Base-by-base conservation (phyloP, 1,139 yeast species). In the Blastobotrys illinoisensis region DNA sequence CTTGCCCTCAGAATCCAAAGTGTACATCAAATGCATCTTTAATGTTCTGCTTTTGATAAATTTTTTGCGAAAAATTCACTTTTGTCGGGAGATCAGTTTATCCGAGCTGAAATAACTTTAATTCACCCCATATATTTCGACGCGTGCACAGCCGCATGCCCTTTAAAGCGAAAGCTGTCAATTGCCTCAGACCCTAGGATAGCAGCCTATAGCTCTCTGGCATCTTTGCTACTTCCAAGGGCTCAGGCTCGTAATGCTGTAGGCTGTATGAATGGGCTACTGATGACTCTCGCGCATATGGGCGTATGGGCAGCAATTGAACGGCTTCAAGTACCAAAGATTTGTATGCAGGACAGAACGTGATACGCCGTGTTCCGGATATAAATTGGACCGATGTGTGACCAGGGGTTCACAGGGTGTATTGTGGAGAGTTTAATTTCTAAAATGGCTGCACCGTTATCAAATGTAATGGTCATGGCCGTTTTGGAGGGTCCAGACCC, bases 1-100 rank as follows among this genome's bases (percentile, higher is more conserved):
- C 81, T 91, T 90, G 67, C 99, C 99, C 65, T 90, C 96, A 62
- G 83, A 82, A 69, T 91, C 96, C 70, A 86, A 75, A 59, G 97
- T 89, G 90, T 88, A 95, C 99, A 95, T 95, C 74, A 95, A 86
- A 87, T 93, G 98, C 99, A 93, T 93, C 59, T 64, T 77, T 36
- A 20, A n/a, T 36, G 26, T 19, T 36, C 9, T 43, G 19, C 23
- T 44, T n/a, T 4, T 43, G 46, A 20, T 18, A 18, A 43, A 20
- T 44, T 20, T 32, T 32, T 32, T 32, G 7, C 5, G 11, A 32
- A 32, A 32, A 32, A 13, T 32, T 32, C 40, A 32, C 40, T 32
- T 32, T 32, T 32, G 40, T 32, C 40, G 40, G 40, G 40, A 32
- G 40, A 32, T 32, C 16, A 9, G 16, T 32, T 26, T 26, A 11